Evolutionary conservation across 176 grass and related monocot species (phyloP), one percentile per base, ranked within the genome.

Genomic region (Eleusine indica): DNA sequence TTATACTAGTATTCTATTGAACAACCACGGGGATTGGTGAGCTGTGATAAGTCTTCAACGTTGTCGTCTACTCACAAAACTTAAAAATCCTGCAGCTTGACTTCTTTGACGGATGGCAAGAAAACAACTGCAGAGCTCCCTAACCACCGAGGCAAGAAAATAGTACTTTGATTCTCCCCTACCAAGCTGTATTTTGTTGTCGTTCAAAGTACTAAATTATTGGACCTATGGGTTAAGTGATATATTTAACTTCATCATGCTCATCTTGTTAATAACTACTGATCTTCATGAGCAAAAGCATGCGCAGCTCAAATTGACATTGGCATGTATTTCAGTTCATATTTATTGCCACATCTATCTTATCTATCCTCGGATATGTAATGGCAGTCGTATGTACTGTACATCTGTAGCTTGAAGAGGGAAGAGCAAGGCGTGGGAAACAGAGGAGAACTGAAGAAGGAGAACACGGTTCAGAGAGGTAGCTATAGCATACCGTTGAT

Each of bases 401-500:
- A 7, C 44, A 47, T 47, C 44, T 9, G 7, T 9, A 22, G 40
- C 32, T n/a, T 49, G 49, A 73, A 58, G 63, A 52, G 35, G 40
- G 9, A 32, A 18, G 1, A 62, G 53, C 6, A 44, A 16, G 4
- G 12, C 6, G 52, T 29, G 25, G 60, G 3, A 5, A 18, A 1
- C 16, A 54, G 39, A 6, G 51, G 12, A 3, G 68, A 74, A 35
- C 47, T 37, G 16, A 47, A 70, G 32, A 44, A 11, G 3, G 39
- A 47, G 60, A 41, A 10, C 57, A 46, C 11, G 40, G 75, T 40
- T 41, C 68, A 62, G 21, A 56, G 44, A 63, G 7, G 15, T 35
- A 66, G 74, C 22, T 42, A 44, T 35, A 9, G 25, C 68, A 4
- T 87, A 91, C 92, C 92, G 86, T 94, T 94, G 71, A 94, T 94